Conservation (phyloP, 371 early-diverging fungal genomes). For the Mucor mucedo region DNA sequence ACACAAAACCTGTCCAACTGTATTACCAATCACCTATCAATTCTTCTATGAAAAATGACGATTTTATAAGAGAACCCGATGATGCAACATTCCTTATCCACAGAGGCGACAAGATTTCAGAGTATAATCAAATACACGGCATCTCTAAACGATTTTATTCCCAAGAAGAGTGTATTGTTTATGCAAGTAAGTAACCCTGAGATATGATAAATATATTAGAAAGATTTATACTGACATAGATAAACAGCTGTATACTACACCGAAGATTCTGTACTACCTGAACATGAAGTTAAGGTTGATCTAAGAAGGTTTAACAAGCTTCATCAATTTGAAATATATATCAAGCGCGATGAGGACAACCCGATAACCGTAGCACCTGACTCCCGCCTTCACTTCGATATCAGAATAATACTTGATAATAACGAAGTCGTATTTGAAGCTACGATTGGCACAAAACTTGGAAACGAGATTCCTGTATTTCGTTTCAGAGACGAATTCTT, state of each 20-base stretch:
- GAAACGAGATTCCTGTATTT: slow-evolving; percentile 8
- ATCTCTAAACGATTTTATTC: slow-evolving; percentile 14
- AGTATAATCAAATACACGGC: slow-evolving; percentile 8
- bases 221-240: no score
- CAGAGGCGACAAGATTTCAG: slow-evolving; percentile 3
- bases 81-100: not conserved
- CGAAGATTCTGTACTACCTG: no score
- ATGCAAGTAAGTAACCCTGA: slow-evolving; percentile 13
- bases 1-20: no score
- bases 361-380: not conserved
- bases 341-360: not conserved
- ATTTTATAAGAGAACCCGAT: no score
- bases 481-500: not conserved
- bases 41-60: no score
- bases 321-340: not conserved
- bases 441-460: no score
- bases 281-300: no score
- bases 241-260: not conserved
- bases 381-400: not conserved
- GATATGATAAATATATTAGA: no score
- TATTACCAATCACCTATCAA: no score
- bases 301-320: not conserved
- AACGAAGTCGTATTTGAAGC: not conserved
- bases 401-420: not conserved
- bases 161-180: slow-evolving; percentile 19